phyloP scores from a whole-genome alignment of 352 stramenopile species.

The Pythium sp. region DNA sequence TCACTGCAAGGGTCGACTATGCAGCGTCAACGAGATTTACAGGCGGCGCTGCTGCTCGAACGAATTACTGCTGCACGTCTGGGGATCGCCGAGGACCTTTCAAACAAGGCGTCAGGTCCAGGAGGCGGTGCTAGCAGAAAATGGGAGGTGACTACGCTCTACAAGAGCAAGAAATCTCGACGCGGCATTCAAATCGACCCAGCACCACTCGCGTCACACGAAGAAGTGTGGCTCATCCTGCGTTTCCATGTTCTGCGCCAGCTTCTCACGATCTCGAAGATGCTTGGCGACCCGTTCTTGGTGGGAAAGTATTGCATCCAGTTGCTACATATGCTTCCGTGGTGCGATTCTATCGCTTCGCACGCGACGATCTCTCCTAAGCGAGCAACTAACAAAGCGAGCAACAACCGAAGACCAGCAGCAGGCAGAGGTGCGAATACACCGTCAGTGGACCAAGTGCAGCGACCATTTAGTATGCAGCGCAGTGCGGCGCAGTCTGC shows the following conservation, averaged over 20 bases:
- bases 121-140: slow-evolving; percentile 5
- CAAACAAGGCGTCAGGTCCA: neutral
- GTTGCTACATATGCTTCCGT: slow-evolving; percentile 62
- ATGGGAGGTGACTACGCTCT: slow-evolving; percentile 51
- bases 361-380: slow-evolving; percentile 1
- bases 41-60: slow-evolving; percentile 57
- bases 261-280: slow-evolving; percentile 58
- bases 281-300: slow-evolving; percentile 47
- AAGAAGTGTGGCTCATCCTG: slow-evolving; percentile 66
- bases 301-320: slow-evolving; percentile 57
- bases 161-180: slow-evolving; percentile 25
- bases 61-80: slow-evolving; percentile 44
- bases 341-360: slow-evolving; percentile 47
- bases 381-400: neutral
- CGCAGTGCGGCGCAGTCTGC: slow-evolving; percentile 17
- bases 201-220: slow-evolving; percentile 15
- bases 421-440: slow-evolving; percentile 1
- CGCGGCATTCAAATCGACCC: slow-evolving; percentile 10
- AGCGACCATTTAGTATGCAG: slow-evolving; percentile 29
- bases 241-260: slow-evolving; percentile 80
- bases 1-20: slow-evolving; percentile 13
- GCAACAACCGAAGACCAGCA: slow-evolving; percentile 1
- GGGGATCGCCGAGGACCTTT: slow-evolving; percentile 31
- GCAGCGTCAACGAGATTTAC: slow-evolving; percentile 46
- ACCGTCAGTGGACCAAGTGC: slow-evolving; percentile 30